phyloP scores from a whole-genome alignment of 2,329 filamentous ascomycete genomes.

The Fusarium robinianum region DNA sequence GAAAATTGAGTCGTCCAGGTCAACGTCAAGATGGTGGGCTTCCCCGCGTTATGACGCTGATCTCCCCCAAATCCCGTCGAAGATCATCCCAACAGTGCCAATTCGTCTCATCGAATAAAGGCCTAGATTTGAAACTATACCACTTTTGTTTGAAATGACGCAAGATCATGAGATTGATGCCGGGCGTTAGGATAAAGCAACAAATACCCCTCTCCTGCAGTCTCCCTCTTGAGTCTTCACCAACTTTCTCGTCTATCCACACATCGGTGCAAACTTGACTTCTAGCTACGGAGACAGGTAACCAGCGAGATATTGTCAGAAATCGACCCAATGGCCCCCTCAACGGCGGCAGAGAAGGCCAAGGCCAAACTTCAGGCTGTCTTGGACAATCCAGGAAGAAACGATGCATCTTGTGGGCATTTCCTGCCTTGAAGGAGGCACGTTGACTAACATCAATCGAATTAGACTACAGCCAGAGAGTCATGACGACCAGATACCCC shows the following conservation, averaged over 20 bases:
- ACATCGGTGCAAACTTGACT: too few relatives aligned
- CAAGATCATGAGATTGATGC: slow-evolving; percentile 10
- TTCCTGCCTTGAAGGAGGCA: rapidly evolving
- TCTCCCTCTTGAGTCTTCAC: background rate
- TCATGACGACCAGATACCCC: slow-evolving; percentile 25
- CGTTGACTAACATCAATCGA: background rate
- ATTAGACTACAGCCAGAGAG: slow-evolving; percentile 26
- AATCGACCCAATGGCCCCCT: slow-evolving; percentile 23
- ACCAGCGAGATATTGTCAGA: background rate
- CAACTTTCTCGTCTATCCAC: background rate
- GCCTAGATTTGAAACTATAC: slow-evolving; percentile 18
- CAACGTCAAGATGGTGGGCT: slow-evolving; percentile 5
- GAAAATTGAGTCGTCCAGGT: background rate
- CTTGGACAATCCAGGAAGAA: slow-evolving; percentile 22
- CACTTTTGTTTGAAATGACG: slow-evolving; percentile 12
- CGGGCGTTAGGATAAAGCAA: slow-evolving; percentile 11
- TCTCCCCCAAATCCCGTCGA: slow-evolving; percentile 4
- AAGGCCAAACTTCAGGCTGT: slow-evolving; percentile 28
- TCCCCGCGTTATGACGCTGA: slow-evolving; percentile 32
- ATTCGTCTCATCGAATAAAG: slow-evolving; percentile 10
- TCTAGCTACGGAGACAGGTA: background rate
- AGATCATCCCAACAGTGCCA: slow-evolving; percentile 13
- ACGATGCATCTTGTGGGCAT: slow-evolving; percentile 16
- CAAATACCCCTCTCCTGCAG: slow-evolving; percentile 11
- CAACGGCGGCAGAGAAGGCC: slow-evolving; percentile 24